A percentile compares a stretch with the other conserved stretches of the same genome.
These are phyloP conservation scores for Neurospora sp. DNA, from an alignment of 495 filamentous ascomycete genomes.

Conservation along the genomic window DNA sequence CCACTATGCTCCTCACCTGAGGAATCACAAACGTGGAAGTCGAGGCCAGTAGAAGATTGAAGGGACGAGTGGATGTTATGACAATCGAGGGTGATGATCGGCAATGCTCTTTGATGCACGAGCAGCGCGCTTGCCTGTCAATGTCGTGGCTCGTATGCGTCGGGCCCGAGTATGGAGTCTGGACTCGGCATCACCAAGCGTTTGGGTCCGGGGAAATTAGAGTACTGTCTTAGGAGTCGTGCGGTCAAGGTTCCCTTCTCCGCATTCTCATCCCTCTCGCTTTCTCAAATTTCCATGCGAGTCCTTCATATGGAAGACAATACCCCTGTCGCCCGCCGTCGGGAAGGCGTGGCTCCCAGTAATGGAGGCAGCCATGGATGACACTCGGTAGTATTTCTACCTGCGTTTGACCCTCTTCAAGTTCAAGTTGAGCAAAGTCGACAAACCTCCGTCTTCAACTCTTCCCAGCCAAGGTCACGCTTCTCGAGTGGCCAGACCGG, in stretches of 20 bases:
- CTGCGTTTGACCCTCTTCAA: background rate
- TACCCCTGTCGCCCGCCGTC: background rate
- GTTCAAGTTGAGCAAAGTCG: background rate
- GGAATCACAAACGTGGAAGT: background rate
- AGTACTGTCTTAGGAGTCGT: too few relatives aligned
- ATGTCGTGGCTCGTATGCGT: background rate
- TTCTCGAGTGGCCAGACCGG: constrained; percentile 5
- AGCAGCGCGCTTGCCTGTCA: background rate
- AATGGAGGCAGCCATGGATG: background rate
- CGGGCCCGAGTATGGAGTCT: background rate
- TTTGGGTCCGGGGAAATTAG: background rate
- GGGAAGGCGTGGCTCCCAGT: background rate
- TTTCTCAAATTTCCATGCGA: constrained; percentile 16
- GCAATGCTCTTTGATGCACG: background rate
- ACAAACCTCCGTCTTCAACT: constrained; percentile 6
- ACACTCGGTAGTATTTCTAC: background rate
- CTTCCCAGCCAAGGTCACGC: background rate
- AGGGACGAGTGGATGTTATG: background rate
- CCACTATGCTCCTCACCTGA: background rate
- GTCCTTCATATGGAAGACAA: constrained; percentile 14
- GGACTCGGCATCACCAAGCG: background rate
- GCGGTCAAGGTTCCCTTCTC: background rate
- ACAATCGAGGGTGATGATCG: background rate
- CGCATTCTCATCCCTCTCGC: background rate
- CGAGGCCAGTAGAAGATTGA: background rate